These are phyloP conservation scores for Trypanosoma platydactyli DNA, from an alignment of 208 protist genomes.

Conservation along the genomic window DNA sequence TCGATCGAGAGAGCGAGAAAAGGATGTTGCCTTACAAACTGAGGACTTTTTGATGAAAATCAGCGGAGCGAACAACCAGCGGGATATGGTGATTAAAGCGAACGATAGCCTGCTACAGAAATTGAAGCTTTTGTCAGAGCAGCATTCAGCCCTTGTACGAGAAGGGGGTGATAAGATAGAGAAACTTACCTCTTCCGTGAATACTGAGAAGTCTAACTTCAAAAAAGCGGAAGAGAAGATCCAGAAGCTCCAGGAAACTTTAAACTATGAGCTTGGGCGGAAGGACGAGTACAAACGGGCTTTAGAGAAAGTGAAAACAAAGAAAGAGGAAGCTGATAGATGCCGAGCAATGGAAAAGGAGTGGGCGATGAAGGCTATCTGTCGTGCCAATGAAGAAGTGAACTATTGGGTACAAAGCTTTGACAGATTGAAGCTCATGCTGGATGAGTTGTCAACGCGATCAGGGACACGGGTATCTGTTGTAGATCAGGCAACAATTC, in stretches of 20 bases:
- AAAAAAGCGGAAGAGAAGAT: constrained; percentile 29
- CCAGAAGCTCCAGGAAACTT: constrained; percentile 42
- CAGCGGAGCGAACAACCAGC: constrained; percentile 7
- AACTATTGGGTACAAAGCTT: constrained; percentile 80
- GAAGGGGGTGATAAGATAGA: constrained; percentile 11
- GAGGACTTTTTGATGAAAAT: constrained; percentile 20
- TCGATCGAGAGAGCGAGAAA: constrained; percentile 2
- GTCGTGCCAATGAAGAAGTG: constrained; percentile 62
- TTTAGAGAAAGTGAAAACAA: constrained; percentile 55
- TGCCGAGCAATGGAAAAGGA: constrained; percentile 57
- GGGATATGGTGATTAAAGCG: constrained; percentile 4
- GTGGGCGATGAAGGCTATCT: constrained; percentile 56
- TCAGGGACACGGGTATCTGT: constrained; percentile 36
- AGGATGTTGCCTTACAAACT: background rate
- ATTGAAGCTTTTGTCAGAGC: constrained; percentile 2
- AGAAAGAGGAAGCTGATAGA: constrained; percentile 63
- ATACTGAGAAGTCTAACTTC: constrained; percentile 25
- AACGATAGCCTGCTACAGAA: constrained; percentile 17
- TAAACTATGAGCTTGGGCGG: constrained; percentile 67
- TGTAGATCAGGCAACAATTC: constrained; percentile 47
- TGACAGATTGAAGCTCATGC: constrained; percentile 68
- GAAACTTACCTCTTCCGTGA: constrained; percentile 17
- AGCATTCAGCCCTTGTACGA: background rate
- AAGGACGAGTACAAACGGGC: constrained; percentile 84
- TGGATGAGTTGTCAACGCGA: constrained; percentile 37